Evolutionary conservation across 371 early-diverging fungal genomes (phyloP), one percentile per base, ranked within the genome.

Genomic region (Lichtheimia corymbifera): DNA sequence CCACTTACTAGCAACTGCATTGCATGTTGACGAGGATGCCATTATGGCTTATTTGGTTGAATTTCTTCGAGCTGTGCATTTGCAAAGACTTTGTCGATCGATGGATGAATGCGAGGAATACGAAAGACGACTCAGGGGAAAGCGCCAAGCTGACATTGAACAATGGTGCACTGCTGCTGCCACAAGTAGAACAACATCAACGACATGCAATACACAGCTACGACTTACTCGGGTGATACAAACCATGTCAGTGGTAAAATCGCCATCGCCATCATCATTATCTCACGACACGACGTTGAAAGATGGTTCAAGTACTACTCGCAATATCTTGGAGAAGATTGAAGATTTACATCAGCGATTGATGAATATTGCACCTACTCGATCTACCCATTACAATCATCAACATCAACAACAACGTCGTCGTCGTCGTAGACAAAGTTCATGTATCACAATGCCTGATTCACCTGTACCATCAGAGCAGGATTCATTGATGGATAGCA

Each of bases 331-430:
- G 35, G 35, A 35, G 0, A 73, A 71, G 52, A 67, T 77, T 18
- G 53, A 51, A 12, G 51, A 61, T 5, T 53, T 77, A 4, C 74
- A 74, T n/a, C 66, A 67, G 35, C 68, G 71, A 14, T 45, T 77
- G 25, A 55, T 51, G 2, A 40, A 65, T 13, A 70, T 77, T 40
- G 58, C 69, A 47, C 78, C 78, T 4, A 77, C 78, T 4, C 35
- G 35, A 35, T 35, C 35, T 2, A 35, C 35, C 9, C 59, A 62
- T 12, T 57, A 71, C 22, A 35, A 35, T 35, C 35, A 35, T 35
- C 35, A 35, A 11, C 35, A 35, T 35, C 58, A 51, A 17, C 14
- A 51, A 17, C 14, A 53, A 4, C 47, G 17, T 53, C 35, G 11
- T 35, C 35, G 35, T 35, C 35, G 35, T 35, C 35, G 35, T 35